phyloP scores from a whole-genome alignment of 805 yeast species.

The Metschnikowia arizonensis region DNA sequence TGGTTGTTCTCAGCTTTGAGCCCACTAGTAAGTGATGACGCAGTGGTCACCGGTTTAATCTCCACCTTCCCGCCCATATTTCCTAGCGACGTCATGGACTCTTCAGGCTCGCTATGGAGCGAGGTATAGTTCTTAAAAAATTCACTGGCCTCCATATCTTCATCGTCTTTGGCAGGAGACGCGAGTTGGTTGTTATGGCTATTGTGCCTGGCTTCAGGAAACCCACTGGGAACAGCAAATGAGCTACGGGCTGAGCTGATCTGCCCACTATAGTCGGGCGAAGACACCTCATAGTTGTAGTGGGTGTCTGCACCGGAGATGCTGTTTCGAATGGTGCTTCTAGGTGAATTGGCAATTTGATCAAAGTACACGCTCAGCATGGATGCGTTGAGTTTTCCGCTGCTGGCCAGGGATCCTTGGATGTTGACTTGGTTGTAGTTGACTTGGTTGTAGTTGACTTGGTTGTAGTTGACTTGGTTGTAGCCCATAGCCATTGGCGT shows the following conservation, averaged over 20 bases:
- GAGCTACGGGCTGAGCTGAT: slow-evolving; percentile 7
- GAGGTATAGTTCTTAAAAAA: slow-evolving; percentile 24
- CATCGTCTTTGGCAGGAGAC: slow-evolving; percentile 14
- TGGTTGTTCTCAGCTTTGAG: slow-evolving; percentile 10
- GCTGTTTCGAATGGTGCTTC: slow-evolving; percentile 5
- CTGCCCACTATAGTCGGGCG: slow-evolving; percentile 13
- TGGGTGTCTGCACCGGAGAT: slow-evolving; percentile 10
- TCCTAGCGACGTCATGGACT: slow-evolving; percentile 12
- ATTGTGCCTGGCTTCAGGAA: slow-evolving; percentile 3
- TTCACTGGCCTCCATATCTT: slow-evolving; percentile 19
- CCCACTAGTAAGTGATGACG: slow-evolving; percentile 18
- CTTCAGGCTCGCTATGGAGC: slow-evolving; percentile 19
- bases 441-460: not conserved
- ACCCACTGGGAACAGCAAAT: slow-evolving; percentile 14
- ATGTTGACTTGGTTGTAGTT: not conserved
- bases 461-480: not conserved
- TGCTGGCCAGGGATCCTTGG: not conserved
- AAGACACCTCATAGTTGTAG: slow-evolving; percentile 10
- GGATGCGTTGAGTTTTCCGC: not conserved
- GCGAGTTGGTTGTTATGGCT: slow-evolving; percentile 6
- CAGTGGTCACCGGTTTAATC: slow-evolving; percentile 15
- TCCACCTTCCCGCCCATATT: slow-evolving; percentile 14
- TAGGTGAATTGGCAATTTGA: slow-evolving; percentile 8
- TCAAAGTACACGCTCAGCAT: slow-evolving; percentile 8
- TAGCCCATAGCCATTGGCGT: not conserved